Conservation (phyloP, 441 rosid species). For the Mallotus repandus region DNA sequence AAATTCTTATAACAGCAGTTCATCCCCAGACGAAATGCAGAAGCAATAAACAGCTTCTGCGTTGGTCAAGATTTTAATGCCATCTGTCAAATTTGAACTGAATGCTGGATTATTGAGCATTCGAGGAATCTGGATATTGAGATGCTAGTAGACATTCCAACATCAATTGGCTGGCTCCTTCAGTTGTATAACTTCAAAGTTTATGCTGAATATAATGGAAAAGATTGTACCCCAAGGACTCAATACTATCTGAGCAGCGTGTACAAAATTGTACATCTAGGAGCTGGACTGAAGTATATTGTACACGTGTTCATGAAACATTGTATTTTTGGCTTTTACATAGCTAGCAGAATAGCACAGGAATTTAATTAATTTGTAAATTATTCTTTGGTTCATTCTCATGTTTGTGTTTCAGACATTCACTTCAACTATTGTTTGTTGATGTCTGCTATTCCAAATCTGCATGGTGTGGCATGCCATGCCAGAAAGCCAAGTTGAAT, state of each 20-base stretch:
- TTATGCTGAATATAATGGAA: conserved; percentile 15
- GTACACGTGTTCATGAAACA: not conserved
- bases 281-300: not conserved
- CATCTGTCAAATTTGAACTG: conserved; percentile 3
- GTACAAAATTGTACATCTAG: not conserved
- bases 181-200: conserved; percentile 12
- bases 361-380: not conserved
- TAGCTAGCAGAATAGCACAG: not conserved
- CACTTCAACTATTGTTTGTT: not conserved
- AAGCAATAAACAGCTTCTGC: conserved; percentile 37
- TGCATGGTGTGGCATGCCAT: not conserved
- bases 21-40: conserved; percentile 53
- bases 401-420: not conserved
- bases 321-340: not conserved
- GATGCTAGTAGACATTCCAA: conserved; percentile 2
- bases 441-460: not conserved
- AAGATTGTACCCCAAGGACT: not conserved
- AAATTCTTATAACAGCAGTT: conserved; percentile 35
- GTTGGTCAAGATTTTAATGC: not conserved
- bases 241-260: not conserved
- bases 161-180: conserved; percentile 7
- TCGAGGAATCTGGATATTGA: conserved; percentile 6
- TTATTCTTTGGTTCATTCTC: not conserved
- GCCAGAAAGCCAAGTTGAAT: not conserved
- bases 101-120: conserved; percentile 4